Evolutionary conservation across 2,329 filamentous ascomycete genomes (phyloP).

Genomic region (Apiospora arundinis): DNA sequence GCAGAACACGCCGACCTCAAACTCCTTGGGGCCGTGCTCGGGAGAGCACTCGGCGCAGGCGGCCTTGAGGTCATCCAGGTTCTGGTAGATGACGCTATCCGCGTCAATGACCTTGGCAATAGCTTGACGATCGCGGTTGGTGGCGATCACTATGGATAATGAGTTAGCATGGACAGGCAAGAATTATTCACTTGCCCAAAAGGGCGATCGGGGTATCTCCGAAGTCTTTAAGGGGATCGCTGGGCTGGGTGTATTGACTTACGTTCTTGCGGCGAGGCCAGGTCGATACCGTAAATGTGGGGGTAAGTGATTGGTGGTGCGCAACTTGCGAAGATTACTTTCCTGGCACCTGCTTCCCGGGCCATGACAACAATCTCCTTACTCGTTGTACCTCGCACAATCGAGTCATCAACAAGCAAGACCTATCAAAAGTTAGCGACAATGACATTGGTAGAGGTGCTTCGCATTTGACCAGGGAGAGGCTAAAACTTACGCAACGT

Average conservation of each 20-base stretch:
- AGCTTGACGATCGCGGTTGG: slow-evolving; percentile 37
- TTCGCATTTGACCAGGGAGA: not conserved
- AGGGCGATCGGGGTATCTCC: too few species aligned
- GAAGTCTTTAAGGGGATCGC: not conserved
- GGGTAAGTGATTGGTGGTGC: slow-evolving; percentile 83
- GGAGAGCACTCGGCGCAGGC: slow-evolving; percentile 77
- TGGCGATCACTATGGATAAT: slow-evolving; percentile 36
- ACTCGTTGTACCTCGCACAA: slow-evolving; percentile 84
- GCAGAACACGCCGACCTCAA: slow-evolving; percentile 92
- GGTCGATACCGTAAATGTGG: slow-evolving; percentile 79
- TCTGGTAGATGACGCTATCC: slow-evolving; percentile 74
- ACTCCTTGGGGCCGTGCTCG: slow-evolving; percentile 63
- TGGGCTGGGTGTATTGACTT: not conserved
- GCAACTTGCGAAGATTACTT: slow-evolving; percentile 81
- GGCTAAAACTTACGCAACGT: slow-evolving; percentile 57
- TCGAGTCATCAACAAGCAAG: slow-evolving; percentile 85
- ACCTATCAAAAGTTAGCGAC: slow-evolving; percentile 44
- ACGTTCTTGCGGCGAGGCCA: slow-evolving; percentile 70
- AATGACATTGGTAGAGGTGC: too few species aligned
- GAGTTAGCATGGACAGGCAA: not conserved
- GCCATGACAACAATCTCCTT: slow-evolving; percentile 85
- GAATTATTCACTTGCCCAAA: not conserved
- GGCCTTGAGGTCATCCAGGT: slow-evolving; percentile 77
- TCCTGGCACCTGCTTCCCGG: slow-evolving; percentile 79
- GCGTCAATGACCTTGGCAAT: slow-evolving; percentile 64